Percentiles rank a stretch among this genome's conserved stretches.
These are phyloP conservation scores for Pseudogymnoascus sp. DNA, from an alignment of 2,329 filamentous ascomycete species.

Conservation along the genomic window DNA sequence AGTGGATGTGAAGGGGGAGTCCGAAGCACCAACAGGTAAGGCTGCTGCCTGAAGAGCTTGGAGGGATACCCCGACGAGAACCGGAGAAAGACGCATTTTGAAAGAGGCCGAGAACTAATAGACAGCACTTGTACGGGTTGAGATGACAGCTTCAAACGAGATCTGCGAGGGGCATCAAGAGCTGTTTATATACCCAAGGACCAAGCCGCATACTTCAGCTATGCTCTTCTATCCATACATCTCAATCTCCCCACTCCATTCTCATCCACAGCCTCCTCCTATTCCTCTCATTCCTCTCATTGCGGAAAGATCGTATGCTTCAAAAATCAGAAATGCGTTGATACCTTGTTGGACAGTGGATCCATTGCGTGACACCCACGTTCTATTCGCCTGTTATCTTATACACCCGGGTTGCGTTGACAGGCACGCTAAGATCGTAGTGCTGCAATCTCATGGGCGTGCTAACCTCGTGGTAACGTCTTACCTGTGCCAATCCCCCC, in stretches of 20 bases:
- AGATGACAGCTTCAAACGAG: neutral
- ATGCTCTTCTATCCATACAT: neutral
- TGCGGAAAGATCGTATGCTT: neutral
- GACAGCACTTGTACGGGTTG: neutral
- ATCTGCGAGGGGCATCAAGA: neutral
- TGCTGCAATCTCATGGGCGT: neutral
- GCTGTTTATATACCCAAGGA: neutral
- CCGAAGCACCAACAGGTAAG: neutral
- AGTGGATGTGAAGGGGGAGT: neutral
- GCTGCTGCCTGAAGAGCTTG: neutral
- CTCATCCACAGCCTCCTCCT: neutral
- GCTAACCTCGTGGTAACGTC: neutral
- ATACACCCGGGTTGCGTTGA: neutral
- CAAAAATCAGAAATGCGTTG: neutral
- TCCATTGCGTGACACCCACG: neutral
- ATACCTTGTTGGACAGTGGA: conserved; percentile 3
- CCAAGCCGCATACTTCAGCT: neutral
- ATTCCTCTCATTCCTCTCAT: neutral
- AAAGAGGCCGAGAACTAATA: neutral
- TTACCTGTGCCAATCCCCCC: neutral
- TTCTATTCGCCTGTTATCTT: neutral
- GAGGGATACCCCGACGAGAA: neutral
- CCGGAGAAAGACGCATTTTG: neutral
- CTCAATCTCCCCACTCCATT: neutral
- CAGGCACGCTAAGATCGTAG: neutral